A percentile compares a stretch with the other conserved stretches of the same genome.
phyloP scores from a whole-genome alignment of 2,329 filamentous ascomycete species.

The Mycosphaerella sp. region DNA sequence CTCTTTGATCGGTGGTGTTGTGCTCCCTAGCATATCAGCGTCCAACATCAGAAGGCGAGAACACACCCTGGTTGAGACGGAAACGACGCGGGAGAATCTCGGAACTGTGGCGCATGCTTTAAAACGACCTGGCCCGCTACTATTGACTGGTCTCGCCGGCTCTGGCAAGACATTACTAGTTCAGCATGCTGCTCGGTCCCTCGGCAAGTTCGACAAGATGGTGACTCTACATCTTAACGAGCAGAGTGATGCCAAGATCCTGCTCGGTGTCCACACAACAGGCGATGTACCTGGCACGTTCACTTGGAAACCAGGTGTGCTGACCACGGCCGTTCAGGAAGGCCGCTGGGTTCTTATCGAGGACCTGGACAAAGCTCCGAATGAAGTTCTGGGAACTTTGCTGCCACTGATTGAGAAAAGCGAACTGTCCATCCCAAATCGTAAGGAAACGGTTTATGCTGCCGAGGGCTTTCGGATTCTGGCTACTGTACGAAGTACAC shows the following conservation, averaged over 20 bases:
- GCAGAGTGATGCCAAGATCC: slow-evolving; percentile 94
- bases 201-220: slow-evolving; percentile 75
- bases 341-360: slow-evolving; percentile 97
- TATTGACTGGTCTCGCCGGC: slow-evolving; percentile 77
- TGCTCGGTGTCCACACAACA: slow-evolving; percentile 90
- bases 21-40: slow-evolving; percentile 50
- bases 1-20: slow-evolving; percentile 57
- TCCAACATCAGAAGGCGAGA: slow-evolving; percentile 35
- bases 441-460: slow-evolving; percentile 78
- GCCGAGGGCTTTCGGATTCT: slow-evolving; percentile 82
- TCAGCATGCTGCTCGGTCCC: slow-evolving; percentile 70
- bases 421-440: slow-evolving; percentile 83
- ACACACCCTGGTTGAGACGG: slow-evolving; percentile 58
- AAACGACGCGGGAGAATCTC: slow-evolving; percentile 68
- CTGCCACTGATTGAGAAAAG: slow-evolving; percentile 86
- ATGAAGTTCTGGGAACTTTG: slow-evolving; percentile 88
- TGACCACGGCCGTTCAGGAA: slow-evolving; percentile 89
- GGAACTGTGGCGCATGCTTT: slow-evolving; percentile 62
- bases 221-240: slow-evolving; percentile 95
- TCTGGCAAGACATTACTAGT: slow-evolving; percentile 86
- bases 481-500: slow-evolving; percentile 73
- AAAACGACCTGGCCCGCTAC: slow-evolving; percentile 61
- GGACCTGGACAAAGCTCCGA: slow-evolving; percentile 89
- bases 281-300: slow-evolving; percentile 84
- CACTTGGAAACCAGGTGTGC: slow-evolving; percentile 81